phyloP scores from a whole-genome alignment of 2,329 filamentous ascomycete genomes.

The Fusarium armeniacum region DNA sequence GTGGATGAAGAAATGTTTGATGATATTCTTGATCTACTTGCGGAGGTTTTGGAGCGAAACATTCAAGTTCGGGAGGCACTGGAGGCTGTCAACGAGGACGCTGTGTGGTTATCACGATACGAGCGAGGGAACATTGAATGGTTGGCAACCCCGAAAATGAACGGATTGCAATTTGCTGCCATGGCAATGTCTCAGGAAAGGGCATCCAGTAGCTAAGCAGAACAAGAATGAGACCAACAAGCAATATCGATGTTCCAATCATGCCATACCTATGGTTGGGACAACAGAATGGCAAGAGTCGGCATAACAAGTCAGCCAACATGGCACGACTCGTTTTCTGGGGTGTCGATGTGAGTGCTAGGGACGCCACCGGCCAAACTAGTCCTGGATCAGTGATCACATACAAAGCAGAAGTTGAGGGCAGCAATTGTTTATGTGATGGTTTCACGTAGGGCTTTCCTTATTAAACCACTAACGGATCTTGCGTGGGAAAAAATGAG shows the following conservation, averaged over 20 bases:
- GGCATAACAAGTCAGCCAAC: slow-evolving; percentile 29
- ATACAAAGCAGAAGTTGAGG: slow-evolving; percentile 12
- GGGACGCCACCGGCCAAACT: slow-evolving; percentile 34
- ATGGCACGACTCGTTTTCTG: slow-evolving; percentile 25
- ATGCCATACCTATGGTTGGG: slow-evolving; percentile 14
- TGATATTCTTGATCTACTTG: slow-evolving; percentile 75
- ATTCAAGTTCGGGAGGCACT: slow-evolving; percentile 68
- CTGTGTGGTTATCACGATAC: slow-evolving; percentile 78
- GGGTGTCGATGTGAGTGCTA: slow-evolving; percentile 32
- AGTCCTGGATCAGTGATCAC: slow-evolving; percentile 6
- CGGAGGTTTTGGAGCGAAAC: slow-evolving; percentile 61
- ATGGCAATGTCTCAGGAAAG: slow-evolving; percentile 44
- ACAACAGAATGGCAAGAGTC: slow-evolving; percentile 27
- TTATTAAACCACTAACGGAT: slow-evolving; percentile 4
- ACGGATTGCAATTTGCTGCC: slow-evolving; percentile 58
- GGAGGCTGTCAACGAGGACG: slow-evolving; percentile 77
- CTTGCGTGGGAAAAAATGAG: slow-evolving; percentile 24
- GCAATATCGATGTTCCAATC: slow-evolving; percentile 23
- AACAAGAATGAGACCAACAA: slow-evolving; percentile 18
- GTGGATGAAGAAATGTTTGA: slow-evolving; percentile 80
- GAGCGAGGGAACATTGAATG: slow-evolving; percentile 59
- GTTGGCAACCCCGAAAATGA: slow-evolving; percentile 58
- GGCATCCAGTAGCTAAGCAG: slow-evolving; percentile 13
- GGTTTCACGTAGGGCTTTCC: slow-evolving; percentile 25
- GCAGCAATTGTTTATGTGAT: slow-evolving; percentile 25